Base-by-base conservation (phyloP, 306 rosid species). In the Corylus americana region DNA sequence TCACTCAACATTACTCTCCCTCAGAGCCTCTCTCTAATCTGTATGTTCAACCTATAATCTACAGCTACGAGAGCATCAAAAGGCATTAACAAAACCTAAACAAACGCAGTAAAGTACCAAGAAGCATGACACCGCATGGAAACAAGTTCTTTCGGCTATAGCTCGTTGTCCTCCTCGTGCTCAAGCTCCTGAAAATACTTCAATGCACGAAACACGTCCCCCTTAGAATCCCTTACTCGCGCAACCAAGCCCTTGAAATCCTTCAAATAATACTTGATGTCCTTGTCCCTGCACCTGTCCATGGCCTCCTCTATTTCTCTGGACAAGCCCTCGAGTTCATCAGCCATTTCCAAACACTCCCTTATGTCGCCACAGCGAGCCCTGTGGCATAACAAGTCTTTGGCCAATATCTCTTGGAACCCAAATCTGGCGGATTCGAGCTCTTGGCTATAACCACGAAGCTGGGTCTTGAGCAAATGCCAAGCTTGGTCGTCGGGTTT, bases 111-210 rank as follows among this genome's bases (percentile, higher is more conserved):
- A 13, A 18, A 42, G 50, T 39, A 49, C 50, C 49, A 39, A 8
- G 16, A 42, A 10, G 11, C 25, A 39, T 17, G 18, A 42, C n/a
- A 59, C 16, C 13, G 11, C 50, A 18, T 44, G 16, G 2, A 59
- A 25, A 59, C 14, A 16, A 39, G 50, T 17, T 51, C 12, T 67
- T 8, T 67, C 17, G 16, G 22, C 14, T 67, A 44, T 11, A 8
- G 20, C 16, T 67, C 13, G 14, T n/a, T 9, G 22, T 67, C 29
- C 8, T 29, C 39, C 44, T 53, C 63, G 42, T 29, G 44, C 27
- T 73, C 76, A 31, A 73, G 76, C 76, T 73, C 76, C 76, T 73
- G 76, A 53, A 73, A 73, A 73, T 53, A 53, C 62, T 53, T 53
- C 59, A 73, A 72, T 0, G 76, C 63, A 12, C 59, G 62, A 53